Evolutionary conservation across 2,329 filamentous ascomycete species (phyloP).

Genomic region (Pseudocercospora macadamiae): DNA sequence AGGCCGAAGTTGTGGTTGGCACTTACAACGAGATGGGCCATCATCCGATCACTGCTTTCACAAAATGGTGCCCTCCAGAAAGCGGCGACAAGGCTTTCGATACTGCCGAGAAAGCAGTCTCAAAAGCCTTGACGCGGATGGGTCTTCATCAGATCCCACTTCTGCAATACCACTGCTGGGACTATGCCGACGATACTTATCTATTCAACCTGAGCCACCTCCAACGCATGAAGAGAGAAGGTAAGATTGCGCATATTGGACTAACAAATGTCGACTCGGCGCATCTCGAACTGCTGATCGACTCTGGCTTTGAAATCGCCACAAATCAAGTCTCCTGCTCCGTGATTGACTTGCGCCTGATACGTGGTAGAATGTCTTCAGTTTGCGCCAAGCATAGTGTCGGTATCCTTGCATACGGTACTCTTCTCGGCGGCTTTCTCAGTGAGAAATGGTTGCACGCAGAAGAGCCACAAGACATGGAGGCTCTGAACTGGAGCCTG

Average conservation of each 20-base stretch:
- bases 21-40: not conserved
- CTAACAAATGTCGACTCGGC: slow-evolving; percentile 2
- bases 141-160: not conserved
- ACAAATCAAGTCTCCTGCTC: slow-evolving; percentile 9
- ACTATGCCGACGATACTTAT: slow-evolving; percentile 5
- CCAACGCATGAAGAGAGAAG: not conserved
- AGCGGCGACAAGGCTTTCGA: not conserved
- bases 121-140: not conserved
- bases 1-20: not conserved
- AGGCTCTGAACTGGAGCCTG: slow-evolving; percentile 4
- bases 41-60: not conserved
- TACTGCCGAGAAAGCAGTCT: not conserved
- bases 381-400: not conserved
- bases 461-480: not conserved
- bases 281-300: not conserved
- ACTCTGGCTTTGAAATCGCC: slow-evolving; percentile 2
- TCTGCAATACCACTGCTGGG: slow-evolving; percentile 6
- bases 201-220: not conserved
- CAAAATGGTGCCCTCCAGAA: slow-evolving; percentile 1
- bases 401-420: slow-evolving; percentile 6
- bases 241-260: slow-evolving; percentile 1
- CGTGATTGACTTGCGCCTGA: not conserved
- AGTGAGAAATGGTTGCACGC: slow-evolving; percentile 1
- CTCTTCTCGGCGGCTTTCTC: not conserved
- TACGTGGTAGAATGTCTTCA: not conserved